phyloP scores from a whole-genome alignment of 345 rosid species.

The Laguncularia racemosa region DNA sequence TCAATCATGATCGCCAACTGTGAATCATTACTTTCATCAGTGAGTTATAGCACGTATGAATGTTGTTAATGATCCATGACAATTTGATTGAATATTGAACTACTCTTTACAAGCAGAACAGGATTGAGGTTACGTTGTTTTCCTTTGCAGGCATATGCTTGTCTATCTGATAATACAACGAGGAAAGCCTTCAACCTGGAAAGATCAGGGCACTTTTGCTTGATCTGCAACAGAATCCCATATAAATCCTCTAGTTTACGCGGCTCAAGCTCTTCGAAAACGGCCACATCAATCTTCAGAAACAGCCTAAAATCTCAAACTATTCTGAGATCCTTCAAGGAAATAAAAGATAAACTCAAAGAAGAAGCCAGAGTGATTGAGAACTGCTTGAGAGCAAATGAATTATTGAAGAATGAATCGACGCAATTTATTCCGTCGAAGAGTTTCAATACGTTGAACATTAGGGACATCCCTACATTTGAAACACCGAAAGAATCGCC shows the following conservation, averaged over 20 bases:
- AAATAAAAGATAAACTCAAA: conserved; percentile 52
- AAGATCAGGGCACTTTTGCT: conserved; percentile 45
- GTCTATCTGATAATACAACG: conserved; percentile 51
- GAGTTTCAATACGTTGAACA: not conserved
- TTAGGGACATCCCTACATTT: conserved; percentile 11
- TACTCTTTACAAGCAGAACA: not conserved
- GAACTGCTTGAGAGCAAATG: conserved; percentile 49
- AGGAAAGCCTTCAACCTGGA: conserved; percentile 56
- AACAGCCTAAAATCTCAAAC: conserved; percentile 16
- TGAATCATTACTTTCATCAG: too few species aligned
- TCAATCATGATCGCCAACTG: too few species aligned
- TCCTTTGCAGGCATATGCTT: conserved; percentile 57
- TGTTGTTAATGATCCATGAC: too few species aligned
- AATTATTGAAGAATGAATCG: conserved; percentile 22
- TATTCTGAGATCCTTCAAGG: conserved; percentile 24
- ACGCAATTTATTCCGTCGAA: conserved; percentile 20
- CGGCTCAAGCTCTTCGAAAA: conserved; percentile 4
- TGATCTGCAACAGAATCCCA: conserved; percentile 43
- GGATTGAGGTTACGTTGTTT: not conserved
- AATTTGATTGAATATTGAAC: too few species aligned
- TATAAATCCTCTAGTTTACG: conserved; percentile 6
- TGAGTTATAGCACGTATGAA: too few species aligned
- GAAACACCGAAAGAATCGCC: conserved; percentile 43
- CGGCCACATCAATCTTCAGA: conserved; percentile 9
- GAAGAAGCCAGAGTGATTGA: conserved; percentile 83